Base-by-base conservation (phyloP, 2,329 filamentous ascomycete species). In the Stachybotrys elegans region DNA sequence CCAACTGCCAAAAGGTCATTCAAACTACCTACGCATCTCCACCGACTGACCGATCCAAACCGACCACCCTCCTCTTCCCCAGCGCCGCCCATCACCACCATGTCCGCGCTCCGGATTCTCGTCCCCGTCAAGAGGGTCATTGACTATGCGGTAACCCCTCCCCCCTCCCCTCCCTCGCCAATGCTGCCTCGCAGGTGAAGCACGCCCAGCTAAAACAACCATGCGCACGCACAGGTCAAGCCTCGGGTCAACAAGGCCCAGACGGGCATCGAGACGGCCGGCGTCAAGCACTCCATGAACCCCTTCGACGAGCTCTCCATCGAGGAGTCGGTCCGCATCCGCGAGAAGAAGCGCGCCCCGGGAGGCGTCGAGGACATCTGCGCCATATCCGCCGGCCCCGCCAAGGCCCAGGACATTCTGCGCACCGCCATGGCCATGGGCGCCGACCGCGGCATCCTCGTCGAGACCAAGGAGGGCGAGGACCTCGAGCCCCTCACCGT, bases 381-480 rank as follows among this genome's bases (percentile, higher is more conserved):
- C 63, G 86, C 88, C 57, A 82, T 97, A 66, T 87, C 84, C 43
- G 91, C 89, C 41, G 93, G 93, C 5, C 91, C 92, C 2, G 63
- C 90, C 47, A 98, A 97, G 74, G 78, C 88, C 23, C 80, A 82
- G 57, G 93, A 98, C 62, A 83, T 91, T 14, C 79, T 98, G 44
- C 89, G 93, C 46, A 98, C 92, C 14, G 93, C 93, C 46, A 93
- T 98, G 90, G 93, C 93, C 57, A 96, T 98, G 90, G 93, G 93
- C 53, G 93, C 92, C 14, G 93, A 98, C 77, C 85, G 91, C 19
- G 85, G 73, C 32, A 85, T 98, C 62, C 90, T 93, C 72, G 85
- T 97, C 34, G 88, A 96, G 60, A 72, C 83, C 23, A 79, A 81
- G 52, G 87, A 89, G 34, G 80, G 80, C 46, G 81, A 85, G 52